Evolutionary conservation across 208 protist genomes (phyloP).

Genomic region (Leishmania major): DNA sequence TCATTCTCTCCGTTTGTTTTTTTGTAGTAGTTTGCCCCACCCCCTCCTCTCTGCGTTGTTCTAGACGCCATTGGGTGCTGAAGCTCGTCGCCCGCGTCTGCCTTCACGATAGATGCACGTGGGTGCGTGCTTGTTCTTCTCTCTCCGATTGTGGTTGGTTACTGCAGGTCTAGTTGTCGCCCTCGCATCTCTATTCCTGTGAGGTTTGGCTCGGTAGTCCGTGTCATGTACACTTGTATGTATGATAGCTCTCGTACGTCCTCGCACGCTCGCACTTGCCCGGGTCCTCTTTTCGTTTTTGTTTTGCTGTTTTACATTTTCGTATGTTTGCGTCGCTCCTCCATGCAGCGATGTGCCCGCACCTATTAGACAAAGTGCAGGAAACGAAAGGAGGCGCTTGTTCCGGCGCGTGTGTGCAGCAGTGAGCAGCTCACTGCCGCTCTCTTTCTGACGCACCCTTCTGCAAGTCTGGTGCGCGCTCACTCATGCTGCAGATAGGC

Average conservation of each 20-base stretch:
- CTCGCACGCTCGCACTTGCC: neutral
- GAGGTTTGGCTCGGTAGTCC: neutral
- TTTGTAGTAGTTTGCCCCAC: neutral
- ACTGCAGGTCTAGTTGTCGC: too few relatives aligned
- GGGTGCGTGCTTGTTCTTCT: neutral
- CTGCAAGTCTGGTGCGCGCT: too few relatives aligned
- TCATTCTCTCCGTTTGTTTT: slow-evolving; percentile 2
- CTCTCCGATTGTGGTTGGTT: neutral
- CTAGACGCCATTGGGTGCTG: neutral
- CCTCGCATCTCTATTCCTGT: neutral
- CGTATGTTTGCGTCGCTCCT: neutral
- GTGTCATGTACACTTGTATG: neutral
- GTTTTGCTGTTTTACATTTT: neutral
- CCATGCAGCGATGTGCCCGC: neutral
- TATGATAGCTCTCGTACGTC: neutral
- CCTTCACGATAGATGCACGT: neutral
- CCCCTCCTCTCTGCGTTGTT: neutral
- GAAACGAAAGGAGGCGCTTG: neutral
- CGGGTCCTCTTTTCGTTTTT: neutral
- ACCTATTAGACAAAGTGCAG: neutral
- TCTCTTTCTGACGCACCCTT: neutral
- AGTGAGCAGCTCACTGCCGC: neutral
- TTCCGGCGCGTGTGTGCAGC: neutral
- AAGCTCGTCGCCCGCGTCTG: neutral
- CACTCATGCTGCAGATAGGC: neutral